Conservation (phyloP, 805 yeast species). For the Zygoascus biomembranicola region DNA sequence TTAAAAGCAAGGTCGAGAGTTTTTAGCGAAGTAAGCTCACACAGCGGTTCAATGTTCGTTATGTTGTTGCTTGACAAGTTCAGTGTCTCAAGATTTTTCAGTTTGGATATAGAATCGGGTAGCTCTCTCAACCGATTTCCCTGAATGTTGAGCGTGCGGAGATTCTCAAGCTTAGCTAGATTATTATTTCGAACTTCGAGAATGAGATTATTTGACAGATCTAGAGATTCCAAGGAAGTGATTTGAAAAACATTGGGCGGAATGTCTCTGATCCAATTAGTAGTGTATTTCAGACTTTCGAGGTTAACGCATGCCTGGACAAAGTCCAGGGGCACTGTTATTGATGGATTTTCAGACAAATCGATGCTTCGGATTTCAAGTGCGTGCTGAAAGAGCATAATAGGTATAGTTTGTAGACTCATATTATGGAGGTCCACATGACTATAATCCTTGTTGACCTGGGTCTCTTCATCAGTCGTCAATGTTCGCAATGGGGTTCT, state of each 20-base stretch:
- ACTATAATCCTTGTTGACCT: constrained; percentile 53
- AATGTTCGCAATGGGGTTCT: constrained; percentile 52
- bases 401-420: constrained; percentile 78
- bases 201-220: constrained; percentile 72
- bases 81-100: constrained; percentile 45
- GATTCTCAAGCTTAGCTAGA: constrained; percentile 47
- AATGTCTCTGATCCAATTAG: constrained; percentile 64
- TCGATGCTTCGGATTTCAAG: constrained; percentile 74
- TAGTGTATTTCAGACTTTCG: constrained; percentile 55
- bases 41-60: constrained; percentile 43
- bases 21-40: constrained; percentile 46
- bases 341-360: constrained; percentile 80
- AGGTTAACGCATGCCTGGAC: constrained; percentile 72
- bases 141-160: constrained; percentile 52
- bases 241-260: constrained; percentile 71
- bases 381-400: constrained; percentile 69
- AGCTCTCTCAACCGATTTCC: constrained; percentile 63
- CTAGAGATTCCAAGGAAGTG: constrained; percentile 53
- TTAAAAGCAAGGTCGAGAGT: constrained; percentile 81
- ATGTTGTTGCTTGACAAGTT: constrained; percentile 76
- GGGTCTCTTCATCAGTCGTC: constrained; percentile 61
- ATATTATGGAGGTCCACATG: constrained; percentile 66
- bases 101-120: constrained; percentile 52
- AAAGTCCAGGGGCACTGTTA: constrained; percentile 75
- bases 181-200: constrained; percentile 38